Conservation (phyloP, 2,329 filamentous ascomycete species). For the Nemania serpens region DNA sequence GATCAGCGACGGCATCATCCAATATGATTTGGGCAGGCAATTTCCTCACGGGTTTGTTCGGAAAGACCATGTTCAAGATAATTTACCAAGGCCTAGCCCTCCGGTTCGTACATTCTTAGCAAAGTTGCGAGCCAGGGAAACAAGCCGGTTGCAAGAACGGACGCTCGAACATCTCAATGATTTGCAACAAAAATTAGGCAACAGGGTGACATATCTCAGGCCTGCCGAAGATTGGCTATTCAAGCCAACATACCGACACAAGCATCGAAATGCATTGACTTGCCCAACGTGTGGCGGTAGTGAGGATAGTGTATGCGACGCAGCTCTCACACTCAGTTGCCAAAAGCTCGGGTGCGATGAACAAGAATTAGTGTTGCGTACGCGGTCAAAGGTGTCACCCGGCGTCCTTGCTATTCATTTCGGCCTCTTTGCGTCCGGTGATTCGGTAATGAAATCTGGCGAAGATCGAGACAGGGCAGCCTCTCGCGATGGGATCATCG, state of each 20-base stretch:
- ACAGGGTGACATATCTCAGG: neutral
- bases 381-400: neutral
- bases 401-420: neutral
- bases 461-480: neutral
- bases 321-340: neutral
- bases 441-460: constrained; percentile 12
- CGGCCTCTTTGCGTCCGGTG: constrained; percentile 5
- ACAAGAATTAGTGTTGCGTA: neutral
- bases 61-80: neutral
- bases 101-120: neutral
- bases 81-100: neutral
- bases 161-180: neutral
- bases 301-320: neutral
- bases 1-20: neutral
- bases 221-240: neutral
- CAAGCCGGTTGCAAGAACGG: neutral
- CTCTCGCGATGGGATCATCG: neutral
- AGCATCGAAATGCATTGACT: neutral
- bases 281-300: neutral
- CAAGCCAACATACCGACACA: neutral
- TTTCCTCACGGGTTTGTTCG: neutral
- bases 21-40: neutral
- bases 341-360: constrained; percentile 1
- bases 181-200: neutral
- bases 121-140: neutral